These are phyloP conservation scores for Cruciata laevipes DNA, from an alignment of 257 asterid genomes.

Conservation along the genomic window DNA sequence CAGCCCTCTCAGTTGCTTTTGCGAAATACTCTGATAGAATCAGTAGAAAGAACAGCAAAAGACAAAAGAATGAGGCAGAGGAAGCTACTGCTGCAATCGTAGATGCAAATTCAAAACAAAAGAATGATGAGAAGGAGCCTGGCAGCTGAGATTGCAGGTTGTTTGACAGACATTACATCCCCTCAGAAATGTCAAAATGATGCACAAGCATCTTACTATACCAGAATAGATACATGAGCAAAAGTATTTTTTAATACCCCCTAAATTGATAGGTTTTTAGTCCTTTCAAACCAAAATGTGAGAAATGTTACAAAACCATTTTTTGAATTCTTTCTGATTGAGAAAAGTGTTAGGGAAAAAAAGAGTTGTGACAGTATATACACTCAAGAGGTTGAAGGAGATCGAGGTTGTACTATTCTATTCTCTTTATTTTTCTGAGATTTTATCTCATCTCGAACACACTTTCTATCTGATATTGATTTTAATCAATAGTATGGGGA, in stretches of 20 bases:
- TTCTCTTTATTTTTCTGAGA: not conserved
- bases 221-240: not conserved
- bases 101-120: conserved; percentile 14
- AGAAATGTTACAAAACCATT: not conserved
- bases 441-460: not conserved
- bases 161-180: not conserved
- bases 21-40: conserved; percentile 51
- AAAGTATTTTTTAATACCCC: not conserved
- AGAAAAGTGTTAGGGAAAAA: not conserved
- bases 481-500: too few species aligned
- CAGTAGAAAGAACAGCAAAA: conserved; percentile 39
- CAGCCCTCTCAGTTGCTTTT: conserved; percentile 74
- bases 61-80: conserved; percentile 23
- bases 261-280: not conserved
- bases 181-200: not conserved
- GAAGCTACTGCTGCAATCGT: conserved; percentile 17
- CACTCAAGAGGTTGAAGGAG: not conserved
- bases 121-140: conserved; percentile 8
- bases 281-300: too few species aligned
- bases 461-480: too few species aligned
- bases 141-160: not conserved
- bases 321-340: not conserved
- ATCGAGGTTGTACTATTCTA: not conserved
- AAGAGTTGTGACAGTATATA: not conserved
- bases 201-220: not conserved